phyloP scores from a whole-genome alignment of 768 basidiomycete genomes.

The Boletales sp. region DNA sequence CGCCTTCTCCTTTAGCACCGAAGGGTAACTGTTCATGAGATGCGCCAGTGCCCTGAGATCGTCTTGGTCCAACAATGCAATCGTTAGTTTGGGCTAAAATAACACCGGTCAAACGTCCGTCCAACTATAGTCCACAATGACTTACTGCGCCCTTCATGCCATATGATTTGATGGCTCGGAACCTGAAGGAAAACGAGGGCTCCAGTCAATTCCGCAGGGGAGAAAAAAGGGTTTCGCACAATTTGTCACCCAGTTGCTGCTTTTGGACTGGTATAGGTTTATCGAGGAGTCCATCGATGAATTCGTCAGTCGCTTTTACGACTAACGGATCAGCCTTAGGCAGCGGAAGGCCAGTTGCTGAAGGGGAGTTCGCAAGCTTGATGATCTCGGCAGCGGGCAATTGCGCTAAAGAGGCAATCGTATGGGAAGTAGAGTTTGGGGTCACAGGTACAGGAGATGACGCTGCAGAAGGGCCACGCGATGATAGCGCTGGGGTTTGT shows the following conservation, averaged over 20 bases:
- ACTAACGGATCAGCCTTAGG: slow-evolving; percentile 70
- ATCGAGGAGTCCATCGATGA: slow-evolving; percentile 58
- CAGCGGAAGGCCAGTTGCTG: slow-evolving; percentile 48
- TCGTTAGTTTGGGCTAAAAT: slow-evolving; percentile 75
- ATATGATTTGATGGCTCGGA: slow-evolving; percentile 62
- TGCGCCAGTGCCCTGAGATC: slow-evolving; percentile 82
- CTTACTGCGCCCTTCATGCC: slow-evolving; percentile 78
- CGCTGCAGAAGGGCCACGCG: slow-evolving; percentile 66
- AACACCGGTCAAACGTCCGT: slow-evolving; percentile 1
- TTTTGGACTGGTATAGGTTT: slow-evolving; percentile 63
- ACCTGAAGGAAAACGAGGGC: slow-evolving; percentile 36
- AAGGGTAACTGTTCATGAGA: slow-evolving; percentile 83
- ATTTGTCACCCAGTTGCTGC: slow-evolving; percentile 76
- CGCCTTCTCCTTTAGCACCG: slow-evolving; percentile 78
- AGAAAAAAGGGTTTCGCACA: slow-evolving; percentile 41
- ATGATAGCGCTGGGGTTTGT: slow-evolving; percentile 73
- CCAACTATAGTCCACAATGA: slow-evolving; percentile 8
- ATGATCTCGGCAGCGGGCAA: slow-evolving; percentile 77
- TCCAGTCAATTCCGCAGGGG: slow-evolving; percentile 4
- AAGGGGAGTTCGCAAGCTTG: slow-evolving; percentile 52
- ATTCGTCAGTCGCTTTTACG: slow-evolving; percentile 66
- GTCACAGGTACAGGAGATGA: slow-evolving; percentile 68
- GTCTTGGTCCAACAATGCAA: slow-evolving; percentile 78
- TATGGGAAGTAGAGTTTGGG: slow-evolving; percentile 48
- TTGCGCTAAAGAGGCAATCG: slow-evolving; percentile 66